Base-by-base conservation (phyloP, 306 rosid species). In the Cicer arietinum region DNA sequence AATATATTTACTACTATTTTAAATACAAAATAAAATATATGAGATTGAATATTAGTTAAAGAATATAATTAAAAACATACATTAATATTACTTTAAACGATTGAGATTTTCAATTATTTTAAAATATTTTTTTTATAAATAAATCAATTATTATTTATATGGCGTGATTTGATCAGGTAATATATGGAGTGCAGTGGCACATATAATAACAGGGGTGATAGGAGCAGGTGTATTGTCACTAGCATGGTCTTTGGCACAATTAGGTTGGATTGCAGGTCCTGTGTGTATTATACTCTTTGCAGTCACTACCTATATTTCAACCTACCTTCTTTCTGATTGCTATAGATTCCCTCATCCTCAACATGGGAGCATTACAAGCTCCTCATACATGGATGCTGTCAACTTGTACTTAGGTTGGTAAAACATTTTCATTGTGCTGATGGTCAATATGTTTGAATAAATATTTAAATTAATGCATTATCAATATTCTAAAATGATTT, bases 221-320 rank as follows among this genome's bases (percentile, higher is more conserved):
- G 98, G 97, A 13, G 89, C 98, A 60, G 98, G 96, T 20, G 96
- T 93, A 35, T 63, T 91, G 10, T 91, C 98, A 16, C 76, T 91
- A 40, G 85, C 98, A 11, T 93, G 98, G 98, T 74, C 87, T 1
- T 72, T 86, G 56, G 91, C 98, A 39, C 96, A 91, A 71, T 70
- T 93, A 0, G 98, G 98, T 11, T 93, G 97, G 98, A 58, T 86
- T 56, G 93, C 64, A 0, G 98, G 90, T 9, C 93, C 96, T 7
- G 1, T 89, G 2, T 22, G 16, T 6, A 69, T 84, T 67, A 16
- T 90, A 47, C 10, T 46, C 30, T 88, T 93, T 69, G 95, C 98
- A 25, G 7, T 13, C 47, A 65, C 76, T 8, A 89, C 94, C 35
- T 10, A 63, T 30, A 7, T 85, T 74, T 90, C 96, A 14, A 2